Conservation (phyloP, 345 rosid species). For the Dimocarpus longan region DNA sequence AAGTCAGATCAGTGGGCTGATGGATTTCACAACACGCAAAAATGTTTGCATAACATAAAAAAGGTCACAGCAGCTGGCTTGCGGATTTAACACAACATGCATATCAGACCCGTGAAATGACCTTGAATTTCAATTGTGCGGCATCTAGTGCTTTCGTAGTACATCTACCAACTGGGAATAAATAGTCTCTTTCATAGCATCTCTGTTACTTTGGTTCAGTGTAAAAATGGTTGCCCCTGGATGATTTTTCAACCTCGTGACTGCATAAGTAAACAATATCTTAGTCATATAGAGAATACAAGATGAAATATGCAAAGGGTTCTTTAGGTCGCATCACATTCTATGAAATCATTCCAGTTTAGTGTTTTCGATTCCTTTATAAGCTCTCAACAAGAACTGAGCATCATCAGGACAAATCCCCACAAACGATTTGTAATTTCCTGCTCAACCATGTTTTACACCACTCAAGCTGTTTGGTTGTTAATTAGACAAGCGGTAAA, state of each 20-base stretch:
- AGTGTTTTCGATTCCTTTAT: background rate
- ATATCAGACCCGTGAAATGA: background rate
- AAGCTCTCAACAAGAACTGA: background rate
- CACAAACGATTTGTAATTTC: background rate
- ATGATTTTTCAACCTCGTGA: constrained; percentile 60
- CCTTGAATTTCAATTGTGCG: background rate
- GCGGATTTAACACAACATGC: background rate
- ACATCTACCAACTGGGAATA: constrained; percentile 38
- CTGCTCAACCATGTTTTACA: background rate
- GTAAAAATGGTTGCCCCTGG: constrained; percentile 57
- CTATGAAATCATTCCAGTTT: background rate
- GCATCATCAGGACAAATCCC: background rate
- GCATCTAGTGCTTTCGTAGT: constrained; percentile 31
- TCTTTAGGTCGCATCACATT: background rate
- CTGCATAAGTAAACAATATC: constrained; percentile 37
- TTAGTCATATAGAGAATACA: background rate
- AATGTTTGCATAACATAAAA: background rate
- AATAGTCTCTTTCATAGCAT: constrained; percentile 47
- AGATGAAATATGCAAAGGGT: background rate
- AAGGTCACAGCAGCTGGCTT: background rate
- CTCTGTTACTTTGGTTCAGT: constrained; percentile 51
- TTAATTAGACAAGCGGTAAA: background rate
- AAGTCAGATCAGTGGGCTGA: background rate
- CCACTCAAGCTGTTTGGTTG: background rate
- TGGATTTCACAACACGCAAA: background rate